These are phyloP conservation scores for barrel medic (Medicago truncatula) DNA, from an alignment of 306 rosid genomes.

Conservation along the genomic window DNA sequence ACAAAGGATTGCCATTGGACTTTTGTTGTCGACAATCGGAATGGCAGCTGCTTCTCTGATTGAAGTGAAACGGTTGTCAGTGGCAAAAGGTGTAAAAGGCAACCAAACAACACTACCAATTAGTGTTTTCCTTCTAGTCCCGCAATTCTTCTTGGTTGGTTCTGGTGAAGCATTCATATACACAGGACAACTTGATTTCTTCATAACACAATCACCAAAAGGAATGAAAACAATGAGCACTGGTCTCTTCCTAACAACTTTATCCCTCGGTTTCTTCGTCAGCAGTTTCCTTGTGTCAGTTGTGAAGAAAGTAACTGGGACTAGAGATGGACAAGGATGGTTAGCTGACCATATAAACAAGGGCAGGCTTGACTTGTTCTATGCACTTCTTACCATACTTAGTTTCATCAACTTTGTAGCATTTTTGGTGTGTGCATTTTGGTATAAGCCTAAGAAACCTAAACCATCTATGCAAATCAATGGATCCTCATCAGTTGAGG, in stretches of 20 bases:
- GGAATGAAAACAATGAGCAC: slow-evolving; percentile 99
- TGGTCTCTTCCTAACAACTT: slow-evolving; percentile 82
- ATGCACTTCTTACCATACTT: slow-evolving; percentile 66
- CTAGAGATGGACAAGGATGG: slow-evolving; percentile 74
- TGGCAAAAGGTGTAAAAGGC: slow-evolving; percentile 52
- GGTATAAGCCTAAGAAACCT: slow-evolving; percentile 70
- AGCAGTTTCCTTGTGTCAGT: slow-evolving; percentile 83
- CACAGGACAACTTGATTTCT: slow-evolving; percentile 96
- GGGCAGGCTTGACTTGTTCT: slow-evolving; percentile 87
- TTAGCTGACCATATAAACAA: slow-evolving; percentile 72
- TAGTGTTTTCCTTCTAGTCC: slow-evolving; percentile 77
- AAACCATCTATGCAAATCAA: slow-evolving; percentile 48
- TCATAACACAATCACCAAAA: slow-evolving; percentile 90
- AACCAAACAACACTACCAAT: slow-evolving; percentile 60
- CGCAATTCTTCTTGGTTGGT: slow-evolving; percentile 88
- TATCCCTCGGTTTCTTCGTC: slow-evolving; percentile 84
- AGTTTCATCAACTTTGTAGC: slow-evolving; percentile 66
- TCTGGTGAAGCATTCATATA: slow-evolving; percentile 96
- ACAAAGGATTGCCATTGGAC: slow-evolving; percentile 85
- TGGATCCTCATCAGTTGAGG: slow-evolving; percentile 47
- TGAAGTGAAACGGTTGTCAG: slow-evolving; percentile 67
- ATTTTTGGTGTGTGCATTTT: slow-evolving; percentile 60
- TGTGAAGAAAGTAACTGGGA: slow-evolving; percentile 64
- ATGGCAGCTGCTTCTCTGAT: slow-evolving; percentile 74
- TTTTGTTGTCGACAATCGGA: slow-evolving; percentile 63